Percentiles rank a stretch among this genome's conserved stretches.
These are phyloP conservation scores for Salix caprea DNA, from an alignment of 345 rosid genomes.

Conservation along the genomic window DNA sequence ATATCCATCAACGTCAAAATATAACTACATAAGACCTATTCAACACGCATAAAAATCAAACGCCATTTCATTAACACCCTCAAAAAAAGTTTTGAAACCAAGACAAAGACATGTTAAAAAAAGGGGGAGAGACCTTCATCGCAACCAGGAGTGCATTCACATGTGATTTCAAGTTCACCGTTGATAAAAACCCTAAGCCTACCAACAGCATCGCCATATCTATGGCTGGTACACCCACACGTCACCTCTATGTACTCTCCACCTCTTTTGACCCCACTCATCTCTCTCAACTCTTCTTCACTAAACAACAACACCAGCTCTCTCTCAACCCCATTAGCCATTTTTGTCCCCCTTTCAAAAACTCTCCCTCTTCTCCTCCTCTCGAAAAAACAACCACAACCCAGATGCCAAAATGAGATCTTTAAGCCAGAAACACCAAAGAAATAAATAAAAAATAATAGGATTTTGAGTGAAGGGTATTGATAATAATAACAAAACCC, in stretches of 20 bases:
- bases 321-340: slow-evolving; percentile 59
- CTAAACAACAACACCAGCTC: slow-evolving; percentile 49
- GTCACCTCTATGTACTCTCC: slow-evolving; percentile 81
- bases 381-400: not conserved
- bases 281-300: slow-evolving; percentile 83
- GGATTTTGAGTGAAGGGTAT: slow-evolving; percentile 37
- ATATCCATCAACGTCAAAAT: slow-evolving; percentile 41
- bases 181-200: slow-evolving; percentile 93
- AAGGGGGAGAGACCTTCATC: slow-evolving; percentile 65
- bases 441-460: slow-evolving; percentile 12
- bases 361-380: not conserved
- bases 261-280: slow-evolving; percentile 68
- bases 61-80: slow-evolving; percentile 20
- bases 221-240: slow-evolving; percentile 98
- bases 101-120: slow-evolving; percentile 2
- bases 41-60: slow-evolving; percentile 42
- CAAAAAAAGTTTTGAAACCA: not conserved
- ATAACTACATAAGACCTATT: slow-evolving; percentile 15
- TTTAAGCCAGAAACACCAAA: not conserved
- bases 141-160: slow-evolving; percentile 99
- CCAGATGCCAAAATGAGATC: slow-evolving; percentile 16
- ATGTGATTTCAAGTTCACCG: slow-evolving; percentile 90
- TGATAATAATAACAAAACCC: slow-evolving; percentile 28
- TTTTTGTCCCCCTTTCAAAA: slow-evolving; percentile 20
- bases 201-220: slow-evolving; percentile 99